These are phyloP conservation scores for Lachnellula occidentalis DNA, from an alignment of 2,329 filamentous ascomycete genomes.

Conservation along the genomic window DNA sequence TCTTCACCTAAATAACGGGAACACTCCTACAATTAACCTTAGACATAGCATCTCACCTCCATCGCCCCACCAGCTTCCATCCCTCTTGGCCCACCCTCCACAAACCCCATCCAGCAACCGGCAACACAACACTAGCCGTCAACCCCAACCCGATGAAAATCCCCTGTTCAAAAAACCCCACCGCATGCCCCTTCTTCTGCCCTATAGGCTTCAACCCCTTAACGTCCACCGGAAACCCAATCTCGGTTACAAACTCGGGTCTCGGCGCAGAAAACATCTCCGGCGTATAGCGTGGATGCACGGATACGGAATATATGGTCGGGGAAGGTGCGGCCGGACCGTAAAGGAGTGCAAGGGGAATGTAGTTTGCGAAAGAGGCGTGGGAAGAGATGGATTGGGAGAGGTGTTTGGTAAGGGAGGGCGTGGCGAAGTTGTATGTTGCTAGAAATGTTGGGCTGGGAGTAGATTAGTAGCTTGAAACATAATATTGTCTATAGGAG, in stretches of 20 bases:
- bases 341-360: constrained; percentile 48
- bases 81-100: constrained; percentile 1
- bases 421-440: constrained; percentile 47
- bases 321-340: neutral
- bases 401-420: constrained; percentile 51
- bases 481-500: neutral
- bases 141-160: constrained; percentile 35
- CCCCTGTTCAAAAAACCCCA: constrained; percentile 46
- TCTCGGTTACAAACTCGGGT: constrained; percentile 37
- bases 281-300: constrained; percentile 35
- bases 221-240: constrained; percentile 10
- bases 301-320: constrained; percentile 37
- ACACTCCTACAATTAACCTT: too few species aligned
- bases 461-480: constrained; percentile 16
- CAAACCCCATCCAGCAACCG: constrained; percentile 6
- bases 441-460: constrained; percentile 34
- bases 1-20: too few species aligned
- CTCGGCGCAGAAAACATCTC: constrained; percentile 40
- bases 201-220: constrained; percentile 32
- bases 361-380: constrained; percentile 50
- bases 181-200: constrained; percentile 30
- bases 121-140: constrained; percentile 12
- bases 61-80: neutral
- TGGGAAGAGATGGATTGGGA: constrained; percentile 48
- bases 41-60: neutral